These are phyloP conservation scores for Straminergon stramineum DNA, from an alignment of 225 moss, liverwort and hornwort genomes.

Conservation along the genomic window DNA sequence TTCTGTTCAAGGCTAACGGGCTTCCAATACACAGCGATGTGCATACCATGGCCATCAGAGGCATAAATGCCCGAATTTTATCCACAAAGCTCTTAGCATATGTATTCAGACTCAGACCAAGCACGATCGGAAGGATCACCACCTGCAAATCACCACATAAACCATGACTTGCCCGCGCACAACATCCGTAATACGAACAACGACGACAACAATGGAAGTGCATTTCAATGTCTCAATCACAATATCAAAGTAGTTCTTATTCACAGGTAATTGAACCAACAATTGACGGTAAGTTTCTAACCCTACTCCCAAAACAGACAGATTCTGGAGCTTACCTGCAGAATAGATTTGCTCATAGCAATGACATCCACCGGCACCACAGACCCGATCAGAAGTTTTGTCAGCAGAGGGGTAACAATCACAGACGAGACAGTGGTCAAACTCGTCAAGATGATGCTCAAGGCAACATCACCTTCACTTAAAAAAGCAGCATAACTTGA, in stretches of 20 bases:
- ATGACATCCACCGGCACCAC: conserved; percentile 84
- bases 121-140: conserved; percentile 79
- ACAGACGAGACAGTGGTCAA: conserved; percentile 87
- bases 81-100: conserved; percentile 79
- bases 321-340: conserved; percentile 51
- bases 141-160: conserved; percentile 45
- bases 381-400: conserved; percentile 72
- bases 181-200: background rate
- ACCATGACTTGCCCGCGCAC: background rate
- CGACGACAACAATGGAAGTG: background rate
- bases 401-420: conserved; percentile 75
- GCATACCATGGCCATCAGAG: conserved; percentile 90
- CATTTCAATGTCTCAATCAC: background rate
- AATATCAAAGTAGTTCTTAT: background rate
- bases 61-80: conserved; percentile 70
- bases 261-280: background rate
- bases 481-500: conserved; percentile 94
- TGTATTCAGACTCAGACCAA: conserved; percentile 78
- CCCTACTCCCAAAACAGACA: background rate
- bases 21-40: conserved; percentile 95
- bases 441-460: conserved; percentile 92
- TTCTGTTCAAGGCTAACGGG: conserved; percentile 80
- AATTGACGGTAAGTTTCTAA: background rate
- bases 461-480: conserved; percentile 90
- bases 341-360: conserved; percentile 87